Evolutionary conservation across 192 early-diverging fungal genomes (phyloP).

Genomic region (Borealophlyctis nickersoniae): DNA sequence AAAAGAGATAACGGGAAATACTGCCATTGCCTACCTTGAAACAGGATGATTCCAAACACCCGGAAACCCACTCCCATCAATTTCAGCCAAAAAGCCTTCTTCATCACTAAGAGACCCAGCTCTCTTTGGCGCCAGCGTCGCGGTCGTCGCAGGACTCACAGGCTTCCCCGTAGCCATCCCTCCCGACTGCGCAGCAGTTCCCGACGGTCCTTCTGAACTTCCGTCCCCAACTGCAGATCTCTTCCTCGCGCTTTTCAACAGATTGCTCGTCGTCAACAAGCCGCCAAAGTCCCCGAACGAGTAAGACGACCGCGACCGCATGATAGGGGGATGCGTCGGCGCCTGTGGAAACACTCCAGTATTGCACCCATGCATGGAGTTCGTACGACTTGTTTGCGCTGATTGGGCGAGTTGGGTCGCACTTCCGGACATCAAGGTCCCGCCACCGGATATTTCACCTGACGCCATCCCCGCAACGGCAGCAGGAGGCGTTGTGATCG

Average conservation of each 20-base stretch:
- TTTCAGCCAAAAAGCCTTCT: constrained; percentile 32
- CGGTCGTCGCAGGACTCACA: no score
- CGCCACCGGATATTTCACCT: no score
- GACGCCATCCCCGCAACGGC: background rate
- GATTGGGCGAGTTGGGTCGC: background rate
- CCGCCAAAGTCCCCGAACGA: constrained; percentile 24
- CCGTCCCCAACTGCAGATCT: background rate
- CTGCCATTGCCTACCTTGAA: constrained; percentile 31
- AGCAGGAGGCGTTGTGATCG: background rate
- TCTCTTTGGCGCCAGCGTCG: background rate
- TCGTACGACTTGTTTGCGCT: background rate
- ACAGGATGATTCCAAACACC: constrained; percentile 49
- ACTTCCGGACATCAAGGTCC: no score
- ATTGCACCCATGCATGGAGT: background rate
- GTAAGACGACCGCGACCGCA: constrained; percentile 35
- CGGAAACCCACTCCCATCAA: constrained; percentile 35
- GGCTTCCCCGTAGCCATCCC: no score
- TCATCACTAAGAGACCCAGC: no score
- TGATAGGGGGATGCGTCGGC: constrained; percentile 9
- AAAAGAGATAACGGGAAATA: background rate
- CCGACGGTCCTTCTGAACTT: background rate
- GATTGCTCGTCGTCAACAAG: constrained; percentile 18
- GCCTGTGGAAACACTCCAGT: background rate
- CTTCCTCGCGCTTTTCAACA: constrained; percentile 20
- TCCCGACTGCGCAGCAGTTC: background rate